phyloP scores from a whole-genome alignment of 176 grass and related monocot genomes.

The Eleusine coracana region DNA sequence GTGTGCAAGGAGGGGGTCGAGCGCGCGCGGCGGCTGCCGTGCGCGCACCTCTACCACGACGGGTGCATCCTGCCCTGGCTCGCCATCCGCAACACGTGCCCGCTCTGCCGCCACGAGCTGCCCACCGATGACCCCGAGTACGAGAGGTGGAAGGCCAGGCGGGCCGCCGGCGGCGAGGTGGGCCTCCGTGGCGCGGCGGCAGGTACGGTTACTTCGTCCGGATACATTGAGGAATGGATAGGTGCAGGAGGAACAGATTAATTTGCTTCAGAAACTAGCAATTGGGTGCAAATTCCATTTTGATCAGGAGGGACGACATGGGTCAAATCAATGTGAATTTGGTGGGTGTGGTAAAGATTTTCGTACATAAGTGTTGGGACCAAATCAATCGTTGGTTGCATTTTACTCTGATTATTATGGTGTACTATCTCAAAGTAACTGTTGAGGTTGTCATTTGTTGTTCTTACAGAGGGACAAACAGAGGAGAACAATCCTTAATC shows the following conservation, averaged over 20 bases:
- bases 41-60: slow-evolving; percentile 77
- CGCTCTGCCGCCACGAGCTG: slow-evolving; percentile 84
- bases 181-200: slow-evolving; percentile 1
- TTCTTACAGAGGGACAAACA: not conserved
- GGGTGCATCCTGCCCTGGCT: slow-evolving; percentile 82
- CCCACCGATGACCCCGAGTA: slow-evolving; percentile 74
- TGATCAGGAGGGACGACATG: not conserved
- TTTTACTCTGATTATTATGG: slow-evolving; percentile 18
- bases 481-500: not conserved
- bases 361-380: not conserved
- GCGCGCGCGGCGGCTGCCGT: slow-evolving; percentile 61
- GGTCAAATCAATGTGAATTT: slow-evolving; percentile 24
- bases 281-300: slow-evolving; percentile 39
- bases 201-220: slow-evolving; percentile 36
- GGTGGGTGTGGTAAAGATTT: not conserved
- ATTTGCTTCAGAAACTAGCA: slow-evolving; percentile 34
- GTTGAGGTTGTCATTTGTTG: not conserved
- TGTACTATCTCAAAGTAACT: not conserved
- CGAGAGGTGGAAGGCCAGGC: slow-evolving; percentile 63
- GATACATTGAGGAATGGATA: slow-evolving; percentile 21
- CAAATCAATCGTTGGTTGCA: not conserved
- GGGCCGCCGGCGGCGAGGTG: not conserved
- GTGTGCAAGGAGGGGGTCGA: slow-evolving; percentile 83
- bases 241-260: not conserved
- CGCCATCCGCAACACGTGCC: slow-evolving; percentile 80